Percentiles rank a stretch among this genome's conserved stretches.
These are phyloP conservation scores for Tillandsia leiboldiana DNA, from an alignment of 176 grass and related monocot genomes.

Conservation along the genomic window DNA sequence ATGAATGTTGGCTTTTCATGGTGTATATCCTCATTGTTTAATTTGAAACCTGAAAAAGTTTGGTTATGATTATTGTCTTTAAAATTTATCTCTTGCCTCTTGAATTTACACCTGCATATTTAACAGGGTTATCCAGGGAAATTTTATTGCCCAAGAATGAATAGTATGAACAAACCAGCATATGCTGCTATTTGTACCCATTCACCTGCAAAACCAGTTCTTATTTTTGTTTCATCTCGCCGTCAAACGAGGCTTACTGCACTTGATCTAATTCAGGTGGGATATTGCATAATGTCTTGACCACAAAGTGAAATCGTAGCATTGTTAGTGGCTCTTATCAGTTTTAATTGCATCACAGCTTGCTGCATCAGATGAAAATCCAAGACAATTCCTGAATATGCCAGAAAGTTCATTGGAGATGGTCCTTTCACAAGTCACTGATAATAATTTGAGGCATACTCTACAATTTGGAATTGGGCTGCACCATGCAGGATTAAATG, in stretches of 20 bases:
- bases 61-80: constrained; percentile 12
- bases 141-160: constrained; percentile 98
- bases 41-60: constrained; percentile 2
- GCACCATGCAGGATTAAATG: constrained; percentile 95
- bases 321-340: constrained; percentile 8
- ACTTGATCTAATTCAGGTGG: constrained; percentile 97
- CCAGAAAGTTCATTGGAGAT: constrained; percentile 66
- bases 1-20: neutral
- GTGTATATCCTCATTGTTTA: neutral
- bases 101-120: constrained; percentile 15
- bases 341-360: constrained; percentile 42
- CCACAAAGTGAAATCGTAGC: neutral
- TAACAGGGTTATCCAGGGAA: constrained; percentile 96
- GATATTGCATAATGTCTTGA: constrained; percentile 23
- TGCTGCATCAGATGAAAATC: constrained; percentile 92
- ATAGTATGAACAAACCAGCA: constrained; percentile 99
- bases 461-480: constrained; percentile 95
- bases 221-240: constrained; percentile 97
- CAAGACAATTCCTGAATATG: constrained; percentile 86
- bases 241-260: constrained; percentile 96
- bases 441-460: constrained; percentile 88
- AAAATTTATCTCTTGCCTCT: constrained; percentile 17
- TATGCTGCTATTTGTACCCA: constrained; percentile 98
- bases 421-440: constrained; percentile 92
- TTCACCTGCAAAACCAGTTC: constrained; percentile 91